Base-by-base conservation (phyloP, 2,329 filamentous ascomycete genomes). In the Chrysoporthe deuterocubensis region DNA sequence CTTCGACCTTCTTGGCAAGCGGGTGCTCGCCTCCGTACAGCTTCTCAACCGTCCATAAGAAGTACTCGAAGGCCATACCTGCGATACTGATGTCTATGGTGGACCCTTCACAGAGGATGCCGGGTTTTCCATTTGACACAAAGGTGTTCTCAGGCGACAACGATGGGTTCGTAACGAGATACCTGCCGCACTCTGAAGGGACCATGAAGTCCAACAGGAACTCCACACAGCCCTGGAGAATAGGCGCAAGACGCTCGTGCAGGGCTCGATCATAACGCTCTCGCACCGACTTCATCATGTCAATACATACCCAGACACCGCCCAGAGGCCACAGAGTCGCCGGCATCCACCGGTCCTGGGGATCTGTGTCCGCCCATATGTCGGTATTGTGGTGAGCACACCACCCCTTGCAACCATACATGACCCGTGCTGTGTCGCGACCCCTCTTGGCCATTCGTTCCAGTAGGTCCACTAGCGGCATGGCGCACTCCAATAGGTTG, bases 61-160 rank as follows among this genome's bases (percentile, higher is more conserved):
- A 76, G 37, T 72, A 66, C 8, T 74, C 71, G 21, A 76, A 71
- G 42, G 69, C 70, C 62, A 68, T 68, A 9, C 76, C 72, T 6
- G 82, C 73, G 7, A 84, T 80, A 58, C 81, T 79, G 16, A 80
- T 81, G 63, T 85, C 83, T 68, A 84, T 83, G 3, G 80, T 80
- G 0, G 82, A 80, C 1, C 81, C 81, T 71, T 82, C 81, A 59
- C 77, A 79, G 3, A 78, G 74, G n/a, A 74, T 77, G 37, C 73
- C 79, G 43, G 76, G 61, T 77, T 81, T 68, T 77, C 81, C n/a
- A 73, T 80, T 67, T 0, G 70, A 73, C 13, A 67, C 61, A 56
- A 67, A 72, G 11, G 64, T 72, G 43, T 81, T 80, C 63, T 80
- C 78, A 0, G 78, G 79, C 0, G 77, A 79, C 6, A 77, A 67